Evolutionary conservation across 495 filamentous ascomycete species (phyloP).

Genomic region (Parathielavia hyrcaniae): DNA sequence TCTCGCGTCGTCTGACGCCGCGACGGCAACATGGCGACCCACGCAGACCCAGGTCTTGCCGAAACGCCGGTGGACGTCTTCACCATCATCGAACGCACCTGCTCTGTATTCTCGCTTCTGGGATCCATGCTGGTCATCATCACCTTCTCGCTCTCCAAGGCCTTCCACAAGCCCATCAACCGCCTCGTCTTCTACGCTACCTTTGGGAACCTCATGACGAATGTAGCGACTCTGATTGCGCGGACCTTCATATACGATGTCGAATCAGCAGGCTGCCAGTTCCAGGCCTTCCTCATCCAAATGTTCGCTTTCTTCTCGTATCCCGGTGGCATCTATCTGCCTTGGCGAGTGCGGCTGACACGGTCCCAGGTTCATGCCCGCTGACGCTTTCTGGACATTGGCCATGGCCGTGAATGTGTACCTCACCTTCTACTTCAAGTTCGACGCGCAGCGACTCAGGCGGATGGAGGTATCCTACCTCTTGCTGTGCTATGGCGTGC

Average conservation of each 20-base stretch:
- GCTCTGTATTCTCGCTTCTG: slow-evolving; percentile 63
- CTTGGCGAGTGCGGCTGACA: background rate
- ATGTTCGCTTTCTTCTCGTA: slow-evolving; percentile 48
- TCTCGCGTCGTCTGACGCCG: slow-evolving; percentile 3
- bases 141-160: slow-evolving; percentile 57
- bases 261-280: slow-evolving; percentile 57
- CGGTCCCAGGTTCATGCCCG: slow-evolving; percentile 61
- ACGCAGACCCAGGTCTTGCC: background rate
- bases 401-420: slow-evolving; percentile 88
- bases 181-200: slow-evolving; percentile 79
- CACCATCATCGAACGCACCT: slow-evolving; percentile 57
- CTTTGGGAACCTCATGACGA: slow-evolving; percentile 76
- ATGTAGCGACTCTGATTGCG: slow-evolving; percentile 70
- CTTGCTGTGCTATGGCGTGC: slow-evolving; percentile 66
- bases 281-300: slow-evolving; percentile 66
- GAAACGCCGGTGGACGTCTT: slow-evolving; percentile 39
- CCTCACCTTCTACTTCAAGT: slow-evolving; percentile 75
- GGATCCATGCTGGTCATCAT: slow-evolving; percentile 67
- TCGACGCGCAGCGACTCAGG: slow-evolving; percentile 58
- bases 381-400: slow-evolving; percentile 73
- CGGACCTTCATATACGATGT: slow-evolving; percentile 45
- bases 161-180: slow-evolving; percentile 73
- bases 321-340: too few relatives aligned
- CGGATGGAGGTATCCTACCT: slow-evolving; percentile 68
- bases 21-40: background rate